A percentile compares a stretch with the other conserved stretches of the same genome.
phyloP scores from a whole-genome alignment of 208 protist genomes.

The Borovskyia barvae region DNA sequence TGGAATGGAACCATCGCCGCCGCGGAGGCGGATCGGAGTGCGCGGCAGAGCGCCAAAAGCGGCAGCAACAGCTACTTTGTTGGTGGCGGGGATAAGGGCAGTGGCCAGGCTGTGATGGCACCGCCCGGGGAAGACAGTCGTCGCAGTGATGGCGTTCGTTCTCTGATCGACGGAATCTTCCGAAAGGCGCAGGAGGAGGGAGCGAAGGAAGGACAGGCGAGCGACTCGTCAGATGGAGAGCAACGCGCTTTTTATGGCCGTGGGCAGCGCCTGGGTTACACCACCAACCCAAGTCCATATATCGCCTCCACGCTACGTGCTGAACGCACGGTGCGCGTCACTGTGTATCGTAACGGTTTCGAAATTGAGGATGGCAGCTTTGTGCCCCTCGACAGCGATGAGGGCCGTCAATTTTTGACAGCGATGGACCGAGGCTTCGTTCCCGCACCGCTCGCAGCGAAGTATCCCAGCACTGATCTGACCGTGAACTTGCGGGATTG shows the following conservation, averaged over 20 bases:
- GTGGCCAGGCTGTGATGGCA: conserved; percentile 55
- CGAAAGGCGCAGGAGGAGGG: conserved; percentile 28
- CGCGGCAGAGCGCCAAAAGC: conserved; percentile 6
- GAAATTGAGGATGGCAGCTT: conserved; percentile 47
- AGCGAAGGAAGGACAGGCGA: conserved; percentile 3
- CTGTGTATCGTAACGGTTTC: conserved; percentile 73
- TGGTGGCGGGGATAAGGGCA: conserved; percentile 45
- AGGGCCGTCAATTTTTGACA: conserved; percentile 45
- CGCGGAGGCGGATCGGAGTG: conserved; percentile 22
- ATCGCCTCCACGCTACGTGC: conserved; percentile 54
- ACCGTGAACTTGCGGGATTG: conserved; percentile 59
- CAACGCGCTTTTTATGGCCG: conserved; percentile 67
- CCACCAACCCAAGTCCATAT: conserved; percentile 52
- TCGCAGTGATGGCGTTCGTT: conserved; percentile 2
- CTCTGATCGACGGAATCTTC: conserved; percentile 37
- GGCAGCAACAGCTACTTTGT: conserved; percentile 41
- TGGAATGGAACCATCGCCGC: conserved; percentile 37
- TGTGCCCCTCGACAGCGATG: conserved; percentile 41
- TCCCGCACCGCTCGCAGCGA: conserved; percentile 36
- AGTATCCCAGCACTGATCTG: conserved; percentile 67
- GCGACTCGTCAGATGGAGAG: conserved; percentile 1
- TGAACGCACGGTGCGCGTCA: conserved; percentile 43
- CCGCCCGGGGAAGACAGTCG: conserved; percentile 9
- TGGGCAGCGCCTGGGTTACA: conserved; percentile 77
- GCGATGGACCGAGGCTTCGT: conserved; percentile 63